Base-by-base conservation (phyloP, 2,329 filamentous ascomycete genomes). In the Fusarium neocosmosporiellum region DNA sequence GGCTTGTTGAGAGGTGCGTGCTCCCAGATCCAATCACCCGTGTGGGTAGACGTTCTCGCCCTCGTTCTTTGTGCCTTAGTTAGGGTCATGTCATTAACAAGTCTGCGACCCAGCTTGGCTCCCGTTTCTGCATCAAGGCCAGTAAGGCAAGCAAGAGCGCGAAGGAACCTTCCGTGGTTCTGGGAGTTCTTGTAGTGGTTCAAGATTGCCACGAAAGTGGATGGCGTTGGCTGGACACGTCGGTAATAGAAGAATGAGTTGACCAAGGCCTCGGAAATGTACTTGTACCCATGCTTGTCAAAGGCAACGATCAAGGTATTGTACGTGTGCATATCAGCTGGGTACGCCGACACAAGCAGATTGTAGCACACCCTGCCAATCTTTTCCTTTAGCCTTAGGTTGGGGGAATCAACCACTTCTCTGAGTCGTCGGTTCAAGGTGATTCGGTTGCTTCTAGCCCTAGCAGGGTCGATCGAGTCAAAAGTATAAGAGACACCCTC, bases 241-340 rank as follows among this genome's bases (percentile, higher is more conserved):
- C 83, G 86, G 11, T 81, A 73, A 43, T 84, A 71, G 46, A 88
- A 80, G 60, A 89, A 87, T 0, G 85, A 86, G 58, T 88, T 80
- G 22, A 89, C 83, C 34, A 92, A 83, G n/a, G 83, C 75, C 39
- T 89, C 84, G 5, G 88, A 86, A 20, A 92, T 81, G 39, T 83
- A 81, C 63, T 86, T 83, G 60, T 86, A 82, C 31, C 85, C 83
- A 7, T 86, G 78, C 34, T 85, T 83, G 60, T 88, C 86, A 59
- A 96, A 90, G n/a, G 89, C 88, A n/a, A 88, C 80, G 4, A 96
- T 87, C 29, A 96, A 85, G 14, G 87, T 86, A 77, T 95, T 95
- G 83, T 91, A 94, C 5, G 91, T 94, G 71, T 90, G 86, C 37
- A 93, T 87, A 69, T 89, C 89, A 0, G 93, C 92, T 0, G 90